Evolutionary conservation across 306 rosid species (phyloP), one percentile per base, ranked within the genome.

Genomic region (Cucumis melo): DNA sequence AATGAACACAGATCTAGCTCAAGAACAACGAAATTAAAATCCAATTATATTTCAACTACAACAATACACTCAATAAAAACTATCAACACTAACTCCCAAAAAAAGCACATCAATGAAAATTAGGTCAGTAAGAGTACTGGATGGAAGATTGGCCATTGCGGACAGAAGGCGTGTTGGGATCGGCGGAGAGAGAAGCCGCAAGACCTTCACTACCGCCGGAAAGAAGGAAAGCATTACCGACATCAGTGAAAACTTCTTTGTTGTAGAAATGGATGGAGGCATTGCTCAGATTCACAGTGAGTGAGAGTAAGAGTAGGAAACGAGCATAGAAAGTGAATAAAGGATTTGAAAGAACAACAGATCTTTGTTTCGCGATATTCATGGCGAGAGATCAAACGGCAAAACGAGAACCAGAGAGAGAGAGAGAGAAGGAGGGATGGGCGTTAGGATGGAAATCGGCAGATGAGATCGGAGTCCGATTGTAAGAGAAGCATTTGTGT

Each of bases 201-300:
- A 94, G 80, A 54, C 95, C 98, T 87, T 94, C 98, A 80, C 98
- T 94, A 70, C 98, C 98, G 65, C 96, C 97, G 85, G 97, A 86
- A 85, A 94, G 91, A 83, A 94, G 97, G 80, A 83, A 87, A 64
- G 96, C 83, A 78, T 90, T 94, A 78, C 97, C 97, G 56, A 94
- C 87, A 39, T 94, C 98, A 50, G 24, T 76, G 86, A 94, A 94
- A 39, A 81, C 24, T 54, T 90, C 85, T 27, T 79, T 80, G 76
- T 84, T 56, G 88, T 94, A 94, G 88, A 83, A 53, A 80, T 94
- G 98, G 53, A 91, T 87, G 24, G 98, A 94, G 8, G 98, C 98
- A 53, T 82, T 56, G 64, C 85, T 36, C 0, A 83, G 80, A 60
- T 85, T 50, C 29, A 79, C 10, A 38, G 70, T 15, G 64, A 76